Percentiles rank a stretch among this genome's conserved stretches.
Evolutionary conservation across 2,329 filamentous ascomycete genomes (phyloP).

Genomic region (Aspergillus caelatus): DNA sequence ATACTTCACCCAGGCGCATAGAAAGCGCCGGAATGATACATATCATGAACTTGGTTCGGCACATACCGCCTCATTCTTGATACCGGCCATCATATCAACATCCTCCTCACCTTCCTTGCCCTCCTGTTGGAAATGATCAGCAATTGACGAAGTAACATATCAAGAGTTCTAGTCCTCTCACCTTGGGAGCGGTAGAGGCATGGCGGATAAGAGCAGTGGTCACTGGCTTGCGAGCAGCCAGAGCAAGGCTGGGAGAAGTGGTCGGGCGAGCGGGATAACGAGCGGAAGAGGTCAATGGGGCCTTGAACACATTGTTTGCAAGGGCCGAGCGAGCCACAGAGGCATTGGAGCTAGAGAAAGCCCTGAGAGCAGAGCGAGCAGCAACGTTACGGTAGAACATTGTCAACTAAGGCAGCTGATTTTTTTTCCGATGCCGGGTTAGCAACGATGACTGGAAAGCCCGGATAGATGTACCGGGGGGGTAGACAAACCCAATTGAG

Average conservation of each 20-base stretch:
- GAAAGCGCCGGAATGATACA: not conserved
- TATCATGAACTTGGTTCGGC: slow-evolving; percentile 9
- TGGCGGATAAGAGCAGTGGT: slow-evolving; percentile 54
- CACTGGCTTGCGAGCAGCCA: slow-evolving; percentile 49
- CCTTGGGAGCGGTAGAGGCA: slow-evolving; percentile 45
- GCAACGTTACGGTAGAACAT: slow-evolving; percentile 52
- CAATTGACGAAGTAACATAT: slow-evolving; percentile 48
- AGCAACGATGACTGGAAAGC: slow-evolving; percentile 35
- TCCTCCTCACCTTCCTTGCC: slow-evolving; percentile 47
- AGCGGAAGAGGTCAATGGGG: slow-evolving; percentile 47
- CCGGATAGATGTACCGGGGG: slow-evolving; percentile 31
- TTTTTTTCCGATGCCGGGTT: slow-evolving; percentile 32
- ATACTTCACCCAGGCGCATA: not conserved
- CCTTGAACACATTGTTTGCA: slow-evolving; percentile 46
- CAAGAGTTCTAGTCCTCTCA: slow-evolving; percentile 45
- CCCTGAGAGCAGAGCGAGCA: slow-evolving; percentile 49
- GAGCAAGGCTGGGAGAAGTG: slow-evolving; percentile 42
- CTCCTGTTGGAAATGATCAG: slow-evolving; percentile 48
- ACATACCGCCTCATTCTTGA: slow-evolving; percentile 63
- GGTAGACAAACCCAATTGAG: slow-evolving; percentile 38
- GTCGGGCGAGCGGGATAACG: slow-evolving; percentile 40
- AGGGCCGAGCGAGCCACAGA: slow-evolving; percentile 46
- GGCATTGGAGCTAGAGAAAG: slow-evolving; percentile 46
- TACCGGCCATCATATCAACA: slow-evolving; percentile 55
- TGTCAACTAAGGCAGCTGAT: slow-evolving; percentile 36